phyloP scores from a whole-genome alignment of 2,329 filamentous ascomycete genomes.

The Aspergillus tanneri region DNA sequence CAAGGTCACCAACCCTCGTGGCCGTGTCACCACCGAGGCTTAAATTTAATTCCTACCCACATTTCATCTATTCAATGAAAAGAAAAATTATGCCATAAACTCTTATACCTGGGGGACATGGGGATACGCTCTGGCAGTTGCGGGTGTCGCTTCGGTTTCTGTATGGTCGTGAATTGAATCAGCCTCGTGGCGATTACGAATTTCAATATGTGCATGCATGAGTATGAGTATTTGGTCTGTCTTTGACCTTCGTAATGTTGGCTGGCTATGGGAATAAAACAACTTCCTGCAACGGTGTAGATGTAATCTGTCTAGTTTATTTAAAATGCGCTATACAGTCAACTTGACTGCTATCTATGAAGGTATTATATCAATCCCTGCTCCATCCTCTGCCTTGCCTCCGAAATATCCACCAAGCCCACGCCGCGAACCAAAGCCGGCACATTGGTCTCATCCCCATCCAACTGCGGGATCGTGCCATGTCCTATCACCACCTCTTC shows the following conservation, averaged over 20 bases:
- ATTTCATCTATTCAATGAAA: conserved; percentile 40
- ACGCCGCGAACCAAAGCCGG: conserved; percentile 37
- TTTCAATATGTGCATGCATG: too few relatives aligned
- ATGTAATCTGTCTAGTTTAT: too few relatives aligned
- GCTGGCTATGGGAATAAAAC: too few relatives aligned
- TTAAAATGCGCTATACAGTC: too few relatives aligned
- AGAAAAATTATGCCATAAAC: conserved; percentile 15
- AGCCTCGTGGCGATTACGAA: conserved; percentile 13
- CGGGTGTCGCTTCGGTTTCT: conserved; percentile 14
- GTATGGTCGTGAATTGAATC: conserved; percentile 16
- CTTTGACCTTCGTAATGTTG: too few relatives aligned
- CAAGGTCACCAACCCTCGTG: conserved; percentile 99
- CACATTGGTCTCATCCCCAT: conserved; percentile 18
- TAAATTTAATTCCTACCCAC: conserved; percentile 46
- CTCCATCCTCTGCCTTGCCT: conserved; percentile 7
- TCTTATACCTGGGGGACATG: conserved; percentile 13
- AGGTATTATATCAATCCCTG: too few relatives aligned
- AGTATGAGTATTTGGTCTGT: too few relatives aligned
- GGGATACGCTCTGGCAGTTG: conserved; percentile 7
- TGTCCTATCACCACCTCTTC: conserved; percentile 43
- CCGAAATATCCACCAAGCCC: conserved; percentile 35
- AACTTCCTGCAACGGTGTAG: too few relatives aligned
- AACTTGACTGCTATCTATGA: too few relatives aligned
- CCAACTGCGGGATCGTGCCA: conserved; percentile 31
- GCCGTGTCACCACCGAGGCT: conserved; percentile 93